Evolutionary conservation across 495 filamentous ascomycete species (phyloP), one percentile per base, ranked within the genome.

Genomic region (Monascus purpureus): DNA sequence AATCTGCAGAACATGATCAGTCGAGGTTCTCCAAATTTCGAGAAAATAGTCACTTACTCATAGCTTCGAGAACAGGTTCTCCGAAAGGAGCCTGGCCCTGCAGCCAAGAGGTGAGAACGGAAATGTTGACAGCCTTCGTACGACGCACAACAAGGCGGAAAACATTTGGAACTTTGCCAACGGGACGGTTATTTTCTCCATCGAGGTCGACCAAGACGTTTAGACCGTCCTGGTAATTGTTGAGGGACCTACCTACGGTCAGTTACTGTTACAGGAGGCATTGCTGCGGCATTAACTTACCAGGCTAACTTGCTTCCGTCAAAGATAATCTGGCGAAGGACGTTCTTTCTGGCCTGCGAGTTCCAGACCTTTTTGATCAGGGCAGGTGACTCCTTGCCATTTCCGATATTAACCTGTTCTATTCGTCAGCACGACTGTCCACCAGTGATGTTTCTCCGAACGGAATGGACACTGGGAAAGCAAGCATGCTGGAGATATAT

Each of bases 281-380:
- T n/a, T n/a, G n/a, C n/a, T n/a, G n/a, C 28, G 59, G 46, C n/a
- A 43, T 16, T 8, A 17, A 60, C 68, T 39, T 59, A 83, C 83
- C 84, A 93, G 8, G 77, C 81, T 11, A 93, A 55, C 49, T 75
- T 77, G 41, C 69, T 72, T 7, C 78, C 79, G 57, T 97, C 88
- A 37, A 72, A 84, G 31, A 97, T 67, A 53, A 75, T 81, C 16
- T 53, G 38, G 3, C 59, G 58, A 8, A 92, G 50, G 6, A 49
- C 49, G 0, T 45, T 32, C 48, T 79, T 65, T 13, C 84, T 58
- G 0, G 52, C 52, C 4, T 68, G 52, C 7, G 72, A 75, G 9
- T 70, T 52, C 85, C 87, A 95, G 24, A 81, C 61, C 45, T 79
- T 80, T 45, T 73, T 73, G 37, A 82, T 67, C 4, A 83, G 55